Conservation (phyloP, 305 asterid genomes). For the Fraxinus dipetala region DNA sequence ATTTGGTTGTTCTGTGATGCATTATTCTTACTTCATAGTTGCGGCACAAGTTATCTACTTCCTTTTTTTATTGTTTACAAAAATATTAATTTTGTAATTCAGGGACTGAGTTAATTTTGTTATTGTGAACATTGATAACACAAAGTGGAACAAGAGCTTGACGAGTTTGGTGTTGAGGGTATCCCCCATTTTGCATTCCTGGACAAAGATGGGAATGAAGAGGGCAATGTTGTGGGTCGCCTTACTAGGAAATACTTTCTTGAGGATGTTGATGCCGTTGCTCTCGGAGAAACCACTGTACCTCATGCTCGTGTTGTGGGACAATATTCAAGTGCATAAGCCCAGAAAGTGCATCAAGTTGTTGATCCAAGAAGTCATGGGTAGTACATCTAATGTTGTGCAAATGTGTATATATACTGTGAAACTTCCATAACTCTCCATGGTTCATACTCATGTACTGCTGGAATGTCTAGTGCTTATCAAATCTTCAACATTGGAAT, state of each 20-base stretch:
- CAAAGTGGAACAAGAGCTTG: slow-evolving; percentile 99
- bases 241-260: slow-evolving; percentile 71
- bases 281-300: slow-evolving; percentile 64
- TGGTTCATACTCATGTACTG: background rate
- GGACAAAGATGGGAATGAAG: slow-evolving; percentile 79
- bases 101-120: slow-evolving; percentile 91
- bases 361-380: slow-evolving; percentile 90
- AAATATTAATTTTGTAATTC: slow-evolving; percentile 12
- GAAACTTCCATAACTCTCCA: background rate
- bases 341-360: slow-evolving; percentile 59
- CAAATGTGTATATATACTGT: background rate
- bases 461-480: background rate
- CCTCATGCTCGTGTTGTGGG: slow-evolving; percentile 92
- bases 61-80: background rate
- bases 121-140: slow-evolving; percentile 91
- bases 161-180: slow-evolving; percentile 96
- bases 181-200: slow-evolving; percentile 96
- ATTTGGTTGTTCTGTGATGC: background rate
- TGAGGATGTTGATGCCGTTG: slow-evolving; percentile 85
- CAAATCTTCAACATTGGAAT: background rate
- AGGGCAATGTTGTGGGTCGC: slow-evolving; percentile 91
- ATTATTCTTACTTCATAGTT: background rate
- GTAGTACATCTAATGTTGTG: background rate
- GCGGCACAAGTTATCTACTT: background rate
- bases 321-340: slow-evolving; percentile 65